Evolutionary conservation across 345 rosid genomes (phyloP).

Genomic region (Gossypium arboreum): DNA sequence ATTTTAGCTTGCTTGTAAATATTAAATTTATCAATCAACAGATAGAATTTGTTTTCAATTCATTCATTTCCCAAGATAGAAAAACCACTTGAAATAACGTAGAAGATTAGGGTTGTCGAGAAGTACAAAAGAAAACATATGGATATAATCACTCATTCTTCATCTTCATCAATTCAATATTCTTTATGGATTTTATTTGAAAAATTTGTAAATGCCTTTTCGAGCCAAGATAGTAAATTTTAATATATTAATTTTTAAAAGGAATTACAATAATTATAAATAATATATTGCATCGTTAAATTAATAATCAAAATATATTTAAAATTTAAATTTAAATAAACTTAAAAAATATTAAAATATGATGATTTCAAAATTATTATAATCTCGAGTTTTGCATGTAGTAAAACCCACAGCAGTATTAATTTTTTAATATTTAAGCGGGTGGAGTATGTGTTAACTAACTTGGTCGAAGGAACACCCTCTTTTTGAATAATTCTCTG

Average conservation of each 20-base stretch:
- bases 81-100: neutral
- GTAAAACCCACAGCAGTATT: too few species aligned
- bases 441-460: conserved; percentile 22
- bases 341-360: too few species aligned
- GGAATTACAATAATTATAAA: too few species aligned
- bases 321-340: too few species aligned
- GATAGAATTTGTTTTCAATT: neutral
- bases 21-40: neutral
- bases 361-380: too few species aligned
- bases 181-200: neutral
- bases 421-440: neutral
- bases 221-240: too few species aligned
- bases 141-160: neutral
- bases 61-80: neutral
- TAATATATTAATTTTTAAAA: too few species aligned
- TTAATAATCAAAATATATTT: too few species aligned
- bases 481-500: conserved; percentile 27
- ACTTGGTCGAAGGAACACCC: conserved; percentile 63
- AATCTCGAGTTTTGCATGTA: too few species aligned
- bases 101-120: neutral
- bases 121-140: neutral
- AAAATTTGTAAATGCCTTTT: too few species aligned
- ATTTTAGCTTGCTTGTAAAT: neutral
- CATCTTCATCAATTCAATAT: neutral
- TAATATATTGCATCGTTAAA: too few species aligned